Conservation (phyloP, 306 rosid genomes). For the Carpinus fangiana region DNA sequence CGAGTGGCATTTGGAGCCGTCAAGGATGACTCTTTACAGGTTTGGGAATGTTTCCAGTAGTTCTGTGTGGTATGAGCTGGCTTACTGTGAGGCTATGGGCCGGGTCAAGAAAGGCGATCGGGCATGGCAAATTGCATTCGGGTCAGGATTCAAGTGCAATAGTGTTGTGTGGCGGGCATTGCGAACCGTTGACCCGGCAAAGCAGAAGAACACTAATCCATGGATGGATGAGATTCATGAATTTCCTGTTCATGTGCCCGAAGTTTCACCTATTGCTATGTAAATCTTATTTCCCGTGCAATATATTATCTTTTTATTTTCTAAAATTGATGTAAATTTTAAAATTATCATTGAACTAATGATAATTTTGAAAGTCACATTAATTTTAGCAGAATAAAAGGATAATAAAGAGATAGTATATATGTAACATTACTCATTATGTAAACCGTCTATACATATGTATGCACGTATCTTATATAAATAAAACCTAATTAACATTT, state of each 20-base stretch:
- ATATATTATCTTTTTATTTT: too few relatives aligned
- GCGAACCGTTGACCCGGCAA: neutral
- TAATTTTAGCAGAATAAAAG: too few relatives aligned
- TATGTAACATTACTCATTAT: too few relatives aligned
- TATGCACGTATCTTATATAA: neutral
- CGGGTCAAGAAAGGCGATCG: conserved; percentile 11
- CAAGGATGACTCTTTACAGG: conserved; percentile 3
- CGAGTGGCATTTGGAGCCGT: neutral
- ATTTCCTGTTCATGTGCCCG: neutral
- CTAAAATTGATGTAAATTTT: too few relatives aligned
- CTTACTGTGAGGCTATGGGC: conserved; percentile 4
- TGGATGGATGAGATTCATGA: conserved; percentile 2
- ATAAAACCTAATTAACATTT: too few relatives aligned
- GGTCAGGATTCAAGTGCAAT: conserved; percentile 11
- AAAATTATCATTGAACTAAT: too few relatives aligned
- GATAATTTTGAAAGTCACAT: too few relatives aligned
- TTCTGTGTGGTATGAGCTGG: conserved; percentile 5
- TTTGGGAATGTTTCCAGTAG: conserved; percentile 9
- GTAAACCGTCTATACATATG: neutral
- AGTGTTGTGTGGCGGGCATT: conserved; percentile 9
- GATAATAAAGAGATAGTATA: too few relatives aligned
- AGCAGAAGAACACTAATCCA: neutral
- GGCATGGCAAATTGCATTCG: conserved; percentile 8
- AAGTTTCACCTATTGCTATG: neutral
- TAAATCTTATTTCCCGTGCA: neutral